phyloP scores from a whole-genome alignment of 2,329 filamentous ascomycete species.

The Paraconiothyrium brasiliense region DNA sequence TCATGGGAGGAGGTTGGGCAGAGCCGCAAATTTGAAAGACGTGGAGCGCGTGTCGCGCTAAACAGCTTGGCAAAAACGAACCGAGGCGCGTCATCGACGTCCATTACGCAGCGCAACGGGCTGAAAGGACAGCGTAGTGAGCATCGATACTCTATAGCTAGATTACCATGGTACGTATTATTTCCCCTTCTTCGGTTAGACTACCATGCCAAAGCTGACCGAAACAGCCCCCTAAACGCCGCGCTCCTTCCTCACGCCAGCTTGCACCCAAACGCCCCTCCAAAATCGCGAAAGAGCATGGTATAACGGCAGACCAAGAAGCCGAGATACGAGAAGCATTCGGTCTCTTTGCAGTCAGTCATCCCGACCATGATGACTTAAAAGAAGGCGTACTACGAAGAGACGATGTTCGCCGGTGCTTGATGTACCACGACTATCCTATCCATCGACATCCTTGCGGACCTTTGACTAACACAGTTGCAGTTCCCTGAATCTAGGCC shows the following conservation, averaged over 20 bases:
- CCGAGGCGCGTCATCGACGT: conserved; percentile 15
- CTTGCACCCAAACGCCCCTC: conserved; percentile 68
- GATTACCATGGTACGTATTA: background rate
- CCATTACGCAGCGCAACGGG: background rate
- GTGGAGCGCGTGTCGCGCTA: conserved; percentile 7
- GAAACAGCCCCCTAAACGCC: conserved; percentile 43
- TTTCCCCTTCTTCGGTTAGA: background rate
- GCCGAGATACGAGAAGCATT: conserved; percentile 92
- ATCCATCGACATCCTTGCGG: background rate
- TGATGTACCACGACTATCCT: conserved; percentile 56
- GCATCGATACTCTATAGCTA: background rate
- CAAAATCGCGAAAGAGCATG: conserved; percentile 91
- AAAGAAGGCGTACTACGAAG: conserved; percentile 61
- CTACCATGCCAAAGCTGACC: conserved; percentile 26
- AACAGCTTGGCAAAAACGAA: background rate
- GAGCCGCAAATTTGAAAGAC: conserved; percentile 2
- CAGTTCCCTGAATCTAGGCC: conserved; percentile 81
- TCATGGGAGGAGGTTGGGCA: conserved; percentile 5
- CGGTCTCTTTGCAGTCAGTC: conserved; percentile 70
- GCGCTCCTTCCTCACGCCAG: conserved; percentile 31
- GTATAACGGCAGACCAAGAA: conserved; percentile 84
- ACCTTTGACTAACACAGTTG: conserved; percentile 2
- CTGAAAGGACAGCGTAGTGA: background rate
- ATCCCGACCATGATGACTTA: conserved; percentile 70
- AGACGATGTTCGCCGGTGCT: conserved; percentile 58